Evolutionary conservation across 345 rosid species (phyloP).

Genomic region (Rhodamnia rubescens): DNA sequence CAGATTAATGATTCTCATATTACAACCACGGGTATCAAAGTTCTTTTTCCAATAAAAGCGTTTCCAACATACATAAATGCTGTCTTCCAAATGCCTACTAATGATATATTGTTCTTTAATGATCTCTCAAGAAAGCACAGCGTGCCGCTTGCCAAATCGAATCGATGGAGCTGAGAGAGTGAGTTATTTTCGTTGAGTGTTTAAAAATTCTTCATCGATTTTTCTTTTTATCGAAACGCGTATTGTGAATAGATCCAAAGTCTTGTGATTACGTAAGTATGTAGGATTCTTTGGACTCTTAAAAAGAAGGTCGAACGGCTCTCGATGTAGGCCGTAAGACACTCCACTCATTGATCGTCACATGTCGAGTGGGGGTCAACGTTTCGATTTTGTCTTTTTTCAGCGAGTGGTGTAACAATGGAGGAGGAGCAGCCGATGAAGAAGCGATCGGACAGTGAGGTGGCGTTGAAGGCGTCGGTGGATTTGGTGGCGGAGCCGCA

Average conservation of each 20-base stretch:
- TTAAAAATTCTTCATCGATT: neutral
- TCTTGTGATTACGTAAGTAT: neutral
- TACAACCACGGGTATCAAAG: no score
- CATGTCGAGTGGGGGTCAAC: no score
- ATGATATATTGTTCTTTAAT: neutral
- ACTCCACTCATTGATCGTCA: no score
- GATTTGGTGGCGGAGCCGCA: no score
- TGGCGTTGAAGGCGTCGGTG: no score
- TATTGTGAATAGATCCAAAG: fast-evolving
- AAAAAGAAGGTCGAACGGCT: neutral
- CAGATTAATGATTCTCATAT: neutral
- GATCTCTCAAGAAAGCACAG: neutral
- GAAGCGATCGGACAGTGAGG: no score
- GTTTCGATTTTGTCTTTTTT: no score
- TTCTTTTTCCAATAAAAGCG: neutral
- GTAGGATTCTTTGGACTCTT: neutral
- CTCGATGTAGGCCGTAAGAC: no score
- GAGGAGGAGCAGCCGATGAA: no score
- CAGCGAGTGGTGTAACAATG: no score
- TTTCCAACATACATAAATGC: neutral
- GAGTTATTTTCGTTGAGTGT: neutral
- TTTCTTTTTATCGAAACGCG: neutral
- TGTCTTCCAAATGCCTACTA: neutral
- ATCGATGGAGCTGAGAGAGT: fast-evolving
- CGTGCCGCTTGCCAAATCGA: fast-evolving